Evolutionary conservation across 371 early-diverging fungal genomes (phyloP), one percentile per base, ranked within the genome.

Genomic region (Lichtheimia hyalospora): DNA sequence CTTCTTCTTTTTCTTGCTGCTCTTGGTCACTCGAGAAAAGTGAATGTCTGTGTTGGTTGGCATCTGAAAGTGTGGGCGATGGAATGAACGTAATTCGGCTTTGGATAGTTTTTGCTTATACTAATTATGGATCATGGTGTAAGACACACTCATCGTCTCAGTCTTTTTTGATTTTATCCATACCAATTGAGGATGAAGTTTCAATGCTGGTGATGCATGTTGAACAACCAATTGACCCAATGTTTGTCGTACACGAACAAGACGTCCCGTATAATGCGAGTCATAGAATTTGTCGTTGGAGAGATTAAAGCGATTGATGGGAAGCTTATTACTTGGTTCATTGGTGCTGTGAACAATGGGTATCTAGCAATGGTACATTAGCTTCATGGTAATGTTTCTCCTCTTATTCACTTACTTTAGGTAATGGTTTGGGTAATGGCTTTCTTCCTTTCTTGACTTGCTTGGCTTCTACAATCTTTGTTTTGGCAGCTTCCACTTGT

Each of bases 281-380:
- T 92, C 94, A 74, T 99, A 99, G 60, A 84, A 89, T 23, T 90
- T 87, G 79, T 99, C 99, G 71, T 97, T 94, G 0, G 98, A 96
- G 21, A 99, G 70, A 73, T 99, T 99, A 75, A 95, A 97, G 39
- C 89, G 85, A 65, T 94, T 96, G 43, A 88, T 66, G 23, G 77
- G 79, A 20, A 83, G 62, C 52, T 85, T 83, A 63, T 74, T 73
- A 49, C 77, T 74, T 7, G 76, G 75, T 53, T 79, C 84, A 0
- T 81, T 81, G 1, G 77, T 77, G 15, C 75, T 66, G 54, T 67
- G 73, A 44, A 76, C 68, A 55, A 73, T 71, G 24, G 67, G 67
- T 16, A 67, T 61, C 66, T 66, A 49, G 2, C 13, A 3, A 34
- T 3, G 0, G 23, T 34, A 46, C 25, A 23, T 16, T 15, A 41